Base-by-base conservation (phyloP, 1,284 basidiomycete genomes). In the Waitea zeae region DNA sequence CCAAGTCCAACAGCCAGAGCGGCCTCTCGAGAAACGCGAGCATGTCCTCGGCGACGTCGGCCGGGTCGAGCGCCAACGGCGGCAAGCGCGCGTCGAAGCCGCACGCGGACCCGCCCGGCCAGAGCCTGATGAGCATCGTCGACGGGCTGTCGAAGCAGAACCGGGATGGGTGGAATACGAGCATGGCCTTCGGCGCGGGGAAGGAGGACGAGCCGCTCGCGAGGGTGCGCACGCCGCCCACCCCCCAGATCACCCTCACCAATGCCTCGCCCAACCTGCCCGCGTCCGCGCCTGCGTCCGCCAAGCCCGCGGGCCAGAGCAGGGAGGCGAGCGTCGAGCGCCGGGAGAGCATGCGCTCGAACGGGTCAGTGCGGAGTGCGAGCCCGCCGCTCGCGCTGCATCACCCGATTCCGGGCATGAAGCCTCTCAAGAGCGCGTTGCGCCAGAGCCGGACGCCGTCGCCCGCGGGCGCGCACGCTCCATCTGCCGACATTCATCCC, bases 81-180 rank as follows among this genome's bases (percentile, higher is more conserved):
- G 20, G 30, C 14, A 15, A 31, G 30, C 30, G 30, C 30, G 9
- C 17, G 9, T 19, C 20, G 14, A 19, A 31, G 17, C 9, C 17
- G 6, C 31, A 33, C 32, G 20, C 19, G 36, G 17, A 27, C 26
- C 12, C 12, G 6, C 19, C 17, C 4, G 46, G 56, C 41, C 31
- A 52, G 31, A 77, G 65, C 31, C 50, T 80, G 46, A 70, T 80
- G 73, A 70, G 65, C 43, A 70, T 79, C 41, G 67, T 79, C 4
- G 73, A 76, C 43, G 65, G 60, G 39, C 67, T 76, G 22, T 49
- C 70, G 7, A 57, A 56, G 30, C 51, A 50, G 35, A 64, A 66
- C 41, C 42, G 46, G 29, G 41, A 22, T 7, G 33, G 33, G 22
- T 22, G n/a, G 7, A 17, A 15, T 4, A 19, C 30, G 5, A 19